Evolutionary conservation across 177 flowering plant species (phyloP).

Genomic region (Vitis hybrid): DNA sequence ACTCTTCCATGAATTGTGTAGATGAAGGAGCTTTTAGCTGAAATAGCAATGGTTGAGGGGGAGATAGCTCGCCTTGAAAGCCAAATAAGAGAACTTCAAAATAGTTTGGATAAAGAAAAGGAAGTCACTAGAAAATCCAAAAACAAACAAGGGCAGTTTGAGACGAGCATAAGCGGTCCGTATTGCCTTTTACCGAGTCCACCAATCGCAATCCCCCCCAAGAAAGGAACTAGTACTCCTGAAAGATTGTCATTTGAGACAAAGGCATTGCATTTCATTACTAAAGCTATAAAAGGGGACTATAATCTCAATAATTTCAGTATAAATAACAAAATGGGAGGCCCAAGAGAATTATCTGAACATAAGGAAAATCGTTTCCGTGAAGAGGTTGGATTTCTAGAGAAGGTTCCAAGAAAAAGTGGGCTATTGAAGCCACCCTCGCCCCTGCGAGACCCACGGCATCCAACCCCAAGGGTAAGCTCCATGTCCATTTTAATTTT

Average conservation of each 20-base stretch:
- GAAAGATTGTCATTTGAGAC: constrained; percentile 56
- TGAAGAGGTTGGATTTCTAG: constrained; percentile 31
- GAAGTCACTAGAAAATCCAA: constrained; percentile 36
- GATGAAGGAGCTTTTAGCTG: constrained; percentile 72
- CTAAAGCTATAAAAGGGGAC: constrained; percentile 86
- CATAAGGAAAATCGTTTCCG: constrained; percentile 41
- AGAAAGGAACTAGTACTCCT: constrained; percentile 8
- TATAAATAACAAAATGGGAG: constrained; percentile 31
- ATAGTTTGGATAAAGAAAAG: constrained; percentile 38
- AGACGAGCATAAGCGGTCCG: constrained; percentile 7
- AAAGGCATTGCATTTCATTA: constrained; percentile 78
- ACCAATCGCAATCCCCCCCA: constrained; percentile 15
- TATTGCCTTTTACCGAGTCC: constrained; percentile 8
- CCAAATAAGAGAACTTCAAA: constrained; percentile 55
- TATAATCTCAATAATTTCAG: constrained; percentile 45
- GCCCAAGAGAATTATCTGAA: constrained; percentile 18
- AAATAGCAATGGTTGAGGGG: constrained; percentile 72
- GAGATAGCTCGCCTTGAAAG: constrained; percentile 70
- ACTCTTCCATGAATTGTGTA: constrained; percentile 21
- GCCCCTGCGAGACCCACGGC: constrained; percentile 48
- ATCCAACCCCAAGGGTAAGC: constrained; percentile 57
- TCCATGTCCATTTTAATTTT: not conserved
- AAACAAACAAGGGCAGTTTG: constrained; percentile 31
- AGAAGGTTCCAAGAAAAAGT: constrained; percentile 40
- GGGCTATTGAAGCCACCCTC: constrained; percentile 44